Conservation (phyloP, 169 alveolate genomes). For the Eimeria sp. region DNA sequence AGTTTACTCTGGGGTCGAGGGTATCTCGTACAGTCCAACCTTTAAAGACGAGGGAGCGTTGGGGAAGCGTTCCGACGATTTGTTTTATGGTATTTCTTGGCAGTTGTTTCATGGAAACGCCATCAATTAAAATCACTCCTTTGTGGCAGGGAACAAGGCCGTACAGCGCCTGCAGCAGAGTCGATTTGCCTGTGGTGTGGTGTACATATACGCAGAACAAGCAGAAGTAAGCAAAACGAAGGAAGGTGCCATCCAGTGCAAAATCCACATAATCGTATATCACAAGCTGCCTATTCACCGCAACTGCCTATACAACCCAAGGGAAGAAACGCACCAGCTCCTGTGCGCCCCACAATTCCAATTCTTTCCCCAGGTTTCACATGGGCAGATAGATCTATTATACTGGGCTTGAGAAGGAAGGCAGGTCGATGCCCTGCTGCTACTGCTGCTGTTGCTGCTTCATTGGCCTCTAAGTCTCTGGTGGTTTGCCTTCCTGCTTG, state of each 20-base stretch:
- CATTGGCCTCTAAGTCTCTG: conserved; percentile 16
- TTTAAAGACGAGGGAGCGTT: conserved; percentile 81
- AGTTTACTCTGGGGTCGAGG: conserved; percentile 83
- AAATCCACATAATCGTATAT: not conserved
- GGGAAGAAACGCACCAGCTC: conserved; percentile 89
- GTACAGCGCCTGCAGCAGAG: conserved; percentile 90
- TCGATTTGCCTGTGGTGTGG: conserved; percentile 86
- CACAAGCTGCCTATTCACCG: not conserved
- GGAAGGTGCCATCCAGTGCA: not conserved
- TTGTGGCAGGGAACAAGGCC: conserved; percentile 88
- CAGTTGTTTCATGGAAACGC: conserved; percentile 70
- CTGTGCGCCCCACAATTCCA: conserved; percentile 95
- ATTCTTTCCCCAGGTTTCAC: conserved; percentile 90
- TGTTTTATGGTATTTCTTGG: conserved; percentile 71
- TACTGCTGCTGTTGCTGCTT: not conserved
- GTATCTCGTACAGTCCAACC: conserved; percentile 87
- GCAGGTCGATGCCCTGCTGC: not conserved
- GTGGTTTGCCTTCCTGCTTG: not conserved
- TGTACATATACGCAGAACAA: not conserved
- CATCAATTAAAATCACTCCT: conserved; percentile 87
- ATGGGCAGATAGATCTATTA: conserved; percentile 86
- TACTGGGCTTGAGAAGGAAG: conserved; percentile 87
- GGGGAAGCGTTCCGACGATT: conserved; percentile 86
- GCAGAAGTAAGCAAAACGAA: not conserved
- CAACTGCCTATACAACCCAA: not conserved